These are phyloP conservation scores for Trichoderma sp. DNA, from an alignment of 2,329 filamentous ascomycete genomes.

Conservation along the genomic window DNA sequence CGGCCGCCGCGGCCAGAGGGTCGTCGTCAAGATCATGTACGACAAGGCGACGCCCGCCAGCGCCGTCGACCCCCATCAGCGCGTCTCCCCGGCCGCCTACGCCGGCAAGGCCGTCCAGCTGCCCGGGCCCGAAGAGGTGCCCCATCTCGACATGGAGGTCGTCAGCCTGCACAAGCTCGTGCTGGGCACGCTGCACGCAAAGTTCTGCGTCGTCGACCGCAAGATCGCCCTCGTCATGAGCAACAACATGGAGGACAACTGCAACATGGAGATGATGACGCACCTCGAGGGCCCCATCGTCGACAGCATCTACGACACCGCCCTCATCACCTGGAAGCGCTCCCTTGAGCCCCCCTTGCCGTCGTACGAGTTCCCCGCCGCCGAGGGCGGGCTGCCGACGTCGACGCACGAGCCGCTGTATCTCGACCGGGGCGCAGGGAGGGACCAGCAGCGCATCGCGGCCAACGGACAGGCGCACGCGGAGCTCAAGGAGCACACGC, in stretches of 20 bases:
- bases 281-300: conserved; percentile 77
- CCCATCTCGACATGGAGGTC: conserved; percentile 71
- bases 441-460: not conserved
- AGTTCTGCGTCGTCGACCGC: conserved; percentile 77
- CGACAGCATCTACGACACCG: conserved; percentile 73
- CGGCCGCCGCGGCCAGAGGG: conserved; percentile 55
- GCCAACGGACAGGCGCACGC: not conserved
- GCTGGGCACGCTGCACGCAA: conserved; percentile 75
- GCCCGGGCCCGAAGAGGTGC: conserved; percentile 65
- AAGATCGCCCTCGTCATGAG: conserved; percentile 71
- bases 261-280: conserved; percentile 80
- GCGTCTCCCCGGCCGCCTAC: conserved; percentile 61
- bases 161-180: conserved; percentile 71
- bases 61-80: conserved; percentile 64
- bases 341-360: conserved; percentile 42
- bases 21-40: conserved; percentile 75
- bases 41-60: conserved; percentile 70
- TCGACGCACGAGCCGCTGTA: conserved; percentile 13
- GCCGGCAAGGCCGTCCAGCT: conserved; percentile 60
- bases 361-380: conserved; percentile 1
- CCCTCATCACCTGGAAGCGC: conserved; percentile 72
- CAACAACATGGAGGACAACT: conserved; percentile 78
- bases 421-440: not conserved
- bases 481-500: conserved; percentile 56
- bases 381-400: conserved; percentile 17